Base-by-base conservation (phyloP, 805 yeast species). In the Sugiyamaella marilandica region DNA sequence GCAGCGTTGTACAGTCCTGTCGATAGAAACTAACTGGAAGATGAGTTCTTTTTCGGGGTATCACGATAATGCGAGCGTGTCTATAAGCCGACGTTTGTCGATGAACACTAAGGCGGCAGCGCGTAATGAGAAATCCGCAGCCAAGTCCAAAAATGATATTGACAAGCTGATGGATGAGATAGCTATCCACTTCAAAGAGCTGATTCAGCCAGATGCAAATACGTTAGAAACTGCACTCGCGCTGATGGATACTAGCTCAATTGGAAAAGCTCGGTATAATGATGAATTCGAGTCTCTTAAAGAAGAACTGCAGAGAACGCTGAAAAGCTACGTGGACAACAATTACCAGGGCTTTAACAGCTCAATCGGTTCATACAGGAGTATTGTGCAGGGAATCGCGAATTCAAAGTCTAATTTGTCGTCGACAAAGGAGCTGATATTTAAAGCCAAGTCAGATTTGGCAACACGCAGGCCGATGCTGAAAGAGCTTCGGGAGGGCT, bases 211-310 rank as follows among this genome's bases (percentile, higher is more conserved):
- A 8, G 76, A 80, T 47, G 81, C 88, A 51, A 90, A 89, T 64
- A 95, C 96, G 1, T 75, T 94, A 45, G 97, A 89, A 60, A 73
- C 84, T 49, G 97, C 97, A 0, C 73, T 92, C 37, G 82, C 91
- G 1, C 73, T 94, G 53, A 72, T 90, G 62, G 97, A 92, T 67
- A 84, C 83, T 61, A 82, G 95, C 1, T 86, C 96, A 0, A 94
- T 90, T n/a, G 98, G 98, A 0, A 70, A 87, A 61, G 95, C 96
- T 0, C 84, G 83, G 61, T 80, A 84, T 55, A 75, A 76, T 53
- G 75, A 75, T 1, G 90, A 87, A 55, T 92, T 92, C 59, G 72
- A 76, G 41, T 76, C 77, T 46, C 68, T 89, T 44, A 81, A 84
- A 55, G 71, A 72, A 21, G 72, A 78, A 50, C 77, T 91, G 10